Percentiles rank a stretch among this genome's conserved stretches.
These are phyloP conservation scores for Priceomyces medius DNA, from an alignment of 805 yeast genomes.

Conservation along the genomic window DNA sequence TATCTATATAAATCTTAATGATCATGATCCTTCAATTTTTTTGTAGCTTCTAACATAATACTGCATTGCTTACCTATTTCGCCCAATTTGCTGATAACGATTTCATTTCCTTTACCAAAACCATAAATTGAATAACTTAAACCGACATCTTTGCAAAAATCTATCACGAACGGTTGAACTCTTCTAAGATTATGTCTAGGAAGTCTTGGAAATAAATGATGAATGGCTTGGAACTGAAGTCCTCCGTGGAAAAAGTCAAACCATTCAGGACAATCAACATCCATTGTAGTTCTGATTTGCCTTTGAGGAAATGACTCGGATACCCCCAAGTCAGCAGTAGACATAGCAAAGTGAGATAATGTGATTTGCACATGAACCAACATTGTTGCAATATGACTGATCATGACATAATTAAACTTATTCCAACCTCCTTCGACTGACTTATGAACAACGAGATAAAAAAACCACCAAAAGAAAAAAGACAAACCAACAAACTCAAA, in stretches of 20 bases:
- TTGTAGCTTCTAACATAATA: slow-evolving; percentile 71
- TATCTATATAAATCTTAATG: slow-evolving; percentile 9
- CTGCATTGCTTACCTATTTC: slow-evolving; percentile 79
- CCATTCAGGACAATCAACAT: slow-evolving; percentile 92
- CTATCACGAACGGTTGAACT: slow-evolving; percentile 69
- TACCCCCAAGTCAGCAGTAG: slow-evolving; percentile 81
- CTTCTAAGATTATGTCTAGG: slow-evolving; percentile 84
- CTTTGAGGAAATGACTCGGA: slow-evolving; percentile 77
- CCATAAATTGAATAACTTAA: slow-evolving; percentile 82
- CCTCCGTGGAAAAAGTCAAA: slow-evolving; percentile 91
- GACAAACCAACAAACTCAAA: slow-evolving; percentile 69
- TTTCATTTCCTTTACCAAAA: slow-evolving; percentile 71
- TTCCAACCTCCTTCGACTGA: slow-evolving; percentile 52
- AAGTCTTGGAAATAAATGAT: slow-evolving; percentile 83
- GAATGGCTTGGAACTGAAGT: slow-evolving; percentile 86
- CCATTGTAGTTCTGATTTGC: slow-evolving; percentile 90
- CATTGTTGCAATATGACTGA: slow-evolving; percentile 81
- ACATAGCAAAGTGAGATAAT: slow-evolving; percentile 88
- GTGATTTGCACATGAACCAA: slow-evolving; percentile 93
- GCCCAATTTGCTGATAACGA: slow-evolving; percentile 65
- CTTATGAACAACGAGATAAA: slow-evolving; percentile 57
- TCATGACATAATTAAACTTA: slow-evolving; percentile 59
- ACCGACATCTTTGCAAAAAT: slow-evolving; percentile 75
- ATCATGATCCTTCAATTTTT: slow-evolving; percentile 57
- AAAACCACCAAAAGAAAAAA: slow-evolving; percentile 79